phyloP scores from a whole-genome alignment of 208 protist species.

The Crithidia acanthocephali region DNA sequence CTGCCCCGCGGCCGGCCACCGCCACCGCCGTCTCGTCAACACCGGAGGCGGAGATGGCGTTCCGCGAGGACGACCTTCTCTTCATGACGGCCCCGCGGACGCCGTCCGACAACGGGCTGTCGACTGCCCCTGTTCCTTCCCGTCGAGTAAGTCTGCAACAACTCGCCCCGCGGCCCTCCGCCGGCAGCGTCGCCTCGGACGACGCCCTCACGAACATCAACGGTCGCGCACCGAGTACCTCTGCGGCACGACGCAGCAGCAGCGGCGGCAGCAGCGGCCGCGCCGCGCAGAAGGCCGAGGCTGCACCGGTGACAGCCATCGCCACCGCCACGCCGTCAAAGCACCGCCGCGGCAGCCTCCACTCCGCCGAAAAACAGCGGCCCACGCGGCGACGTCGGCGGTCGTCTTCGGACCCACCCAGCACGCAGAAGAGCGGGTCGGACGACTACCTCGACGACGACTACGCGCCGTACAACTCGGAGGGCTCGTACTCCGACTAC shows the following conservation, averaged over 20 bases:
- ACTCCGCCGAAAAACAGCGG: not conserved
- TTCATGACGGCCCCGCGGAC: not conserved
- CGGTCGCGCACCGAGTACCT: not conserved
- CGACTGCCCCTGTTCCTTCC: not conserved
- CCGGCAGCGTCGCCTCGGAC: not conserved
- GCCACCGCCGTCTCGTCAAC: too few relatives aligned
- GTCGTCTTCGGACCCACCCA: not conserved
- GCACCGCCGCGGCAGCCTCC: too few relatives aligned
- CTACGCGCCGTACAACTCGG: not conserved
- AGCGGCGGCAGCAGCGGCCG: too few relatives aligned
- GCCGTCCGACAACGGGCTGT: not conserved
- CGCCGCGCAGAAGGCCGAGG: too few relatives aligned
- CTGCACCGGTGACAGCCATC: too few relatives aligned
- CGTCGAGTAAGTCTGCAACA: not conserved
- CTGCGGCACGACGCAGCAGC: too few relatives aligned
- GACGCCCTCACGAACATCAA: not conserved
- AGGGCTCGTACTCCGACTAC: too few relatives aligned
- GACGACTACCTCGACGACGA: not conserved
- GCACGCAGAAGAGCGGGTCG: not conserved
- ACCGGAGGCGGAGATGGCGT: too few relatives aligned
- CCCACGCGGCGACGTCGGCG: not conserved
- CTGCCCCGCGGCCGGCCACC: too few relatives aligned
- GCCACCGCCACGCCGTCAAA: too few relatives aligned
- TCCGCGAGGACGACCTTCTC: not conserved
- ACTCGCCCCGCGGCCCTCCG: not conserved